Percentiles rank a stretch among this genome's conserved stretches.
phyloP scores from a whole-genome alignment of 345 rosid species.

The Hirschfeldia incana region DNA sequence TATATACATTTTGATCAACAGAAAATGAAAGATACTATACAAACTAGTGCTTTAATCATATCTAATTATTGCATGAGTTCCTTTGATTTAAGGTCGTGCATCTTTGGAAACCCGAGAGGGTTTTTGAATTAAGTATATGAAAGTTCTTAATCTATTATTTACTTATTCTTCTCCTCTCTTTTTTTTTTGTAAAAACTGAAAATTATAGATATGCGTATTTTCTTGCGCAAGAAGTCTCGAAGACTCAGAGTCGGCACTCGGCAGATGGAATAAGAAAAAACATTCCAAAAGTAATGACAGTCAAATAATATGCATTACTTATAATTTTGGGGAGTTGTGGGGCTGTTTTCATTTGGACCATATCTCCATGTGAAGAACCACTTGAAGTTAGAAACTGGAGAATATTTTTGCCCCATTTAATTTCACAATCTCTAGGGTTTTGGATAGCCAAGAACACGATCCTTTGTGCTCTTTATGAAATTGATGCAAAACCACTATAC shows the following conservation, averaged over 20 bases:
- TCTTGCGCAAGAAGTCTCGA: slow-evolving; percentile 2
- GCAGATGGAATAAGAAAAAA: neutral
- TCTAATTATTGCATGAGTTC: slow-evolving; percentile 46
- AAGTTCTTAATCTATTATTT: neutral
- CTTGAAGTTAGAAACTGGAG: slow-evolving; percentile 22
- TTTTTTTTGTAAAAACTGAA: neutral
- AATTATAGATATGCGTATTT: neutral
- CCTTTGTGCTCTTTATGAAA: slow-evolving; percentile 18
- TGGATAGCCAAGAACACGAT: slow-evolving; percentile 36
- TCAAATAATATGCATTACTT: slow-evolving; percentile 6
- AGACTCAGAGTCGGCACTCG: slow-evolving; percentile 1
- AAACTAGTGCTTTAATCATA: slow-evolving; percentile 38
- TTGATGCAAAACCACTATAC: slow-evolving; percentile 25
- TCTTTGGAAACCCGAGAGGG: slow-evolving; percentile 51
- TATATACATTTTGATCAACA: slow-evolving; percentile 11
- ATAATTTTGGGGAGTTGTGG: slow-evolving; percentile 30
- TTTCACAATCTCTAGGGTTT: slow-evolving; percentile 32
- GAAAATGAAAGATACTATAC: slow-evolving; percentile 21
- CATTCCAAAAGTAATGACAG: slow-evolving; percentile 4
- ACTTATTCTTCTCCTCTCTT: neutral
- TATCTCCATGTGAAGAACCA: slow-evolving; percentile 29
- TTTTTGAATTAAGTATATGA: slow-evolving; percentile 36
- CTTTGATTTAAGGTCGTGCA: slow-evolving; percentile 38
- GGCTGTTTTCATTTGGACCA: slow-evolving; percentile 39
- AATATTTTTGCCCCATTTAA: slow-evolving; percentile 22